Conservation (phyloP, 352 stramenopile genomes). For the Phytophthora quininea region DNA sequence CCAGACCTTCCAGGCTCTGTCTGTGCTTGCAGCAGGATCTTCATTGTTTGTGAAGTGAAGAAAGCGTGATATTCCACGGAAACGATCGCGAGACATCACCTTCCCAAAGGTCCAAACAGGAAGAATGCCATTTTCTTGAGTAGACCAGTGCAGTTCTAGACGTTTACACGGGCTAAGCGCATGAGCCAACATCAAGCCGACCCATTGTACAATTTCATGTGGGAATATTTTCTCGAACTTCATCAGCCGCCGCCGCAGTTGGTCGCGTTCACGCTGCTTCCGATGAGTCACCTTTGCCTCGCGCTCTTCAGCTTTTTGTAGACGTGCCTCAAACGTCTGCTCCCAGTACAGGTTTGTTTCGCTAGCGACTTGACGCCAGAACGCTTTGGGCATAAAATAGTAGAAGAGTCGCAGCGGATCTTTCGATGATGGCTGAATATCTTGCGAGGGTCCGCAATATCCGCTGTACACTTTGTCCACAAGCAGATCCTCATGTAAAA, state of each 20-base stretch:
- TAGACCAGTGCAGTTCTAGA: constrained; percentile 2
- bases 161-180: not conserved
- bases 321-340: not conserved
- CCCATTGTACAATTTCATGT: constrained; percentile 15
- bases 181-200: constrained; percentile 15
- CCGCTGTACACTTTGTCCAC: constrained; percentile 8
- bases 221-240: constrained; percentile 4
- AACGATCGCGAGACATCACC: constrained; percentile 9
- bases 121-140: not conserved
- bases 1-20: constrained; percentile 20
- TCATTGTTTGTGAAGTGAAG: constrained; percentile 14
- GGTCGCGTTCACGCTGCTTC: not conserved
- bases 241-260: not conserved
- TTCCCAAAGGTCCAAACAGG: constrained; percentile 5
- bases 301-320: not conserved
- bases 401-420: constrained; percentile 3
- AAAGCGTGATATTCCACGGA: constrained; percentile 6
- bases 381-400: constrained; percentile 15
- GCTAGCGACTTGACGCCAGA: constrained; percentile 14
- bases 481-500: not conserved
- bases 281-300: constrained; percentile 3
- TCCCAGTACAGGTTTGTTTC: constrained; percentile 12
- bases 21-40: not conserved
- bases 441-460: not conserved
- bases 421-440: not conserved